Conservation (phyloP, 1,284 basidiomycete genomes). For the Bjerkandera adusta region DNA sequence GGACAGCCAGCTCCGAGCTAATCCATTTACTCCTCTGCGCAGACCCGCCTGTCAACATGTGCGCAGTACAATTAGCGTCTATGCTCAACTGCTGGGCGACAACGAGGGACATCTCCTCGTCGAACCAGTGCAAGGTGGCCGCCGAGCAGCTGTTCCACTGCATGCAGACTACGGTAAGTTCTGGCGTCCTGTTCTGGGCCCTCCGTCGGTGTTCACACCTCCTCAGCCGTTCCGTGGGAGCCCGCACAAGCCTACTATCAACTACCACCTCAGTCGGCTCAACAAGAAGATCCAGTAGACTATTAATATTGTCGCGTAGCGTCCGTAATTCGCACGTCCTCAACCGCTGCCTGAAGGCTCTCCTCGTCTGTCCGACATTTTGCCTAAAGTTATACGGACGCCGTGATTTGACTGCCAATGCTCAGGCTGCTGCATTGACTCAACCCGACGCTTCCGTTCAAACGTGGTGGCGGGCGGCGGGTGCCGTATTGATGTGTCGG, state of each 20-base stretch:
- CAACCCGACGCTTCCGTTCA: too few relatives aligned
- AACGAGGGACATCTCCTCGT: conserved; percentile 66
- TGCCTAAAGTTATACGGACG: too few relatives aligned
- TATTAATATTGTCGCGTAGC: too few relatives aligned
- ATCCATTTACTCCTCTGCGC: conserved; percentile 5
- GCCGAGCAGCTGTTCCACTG: conserved; percentile 77
- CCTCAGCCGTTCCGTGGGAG: conserved; percentile 62
- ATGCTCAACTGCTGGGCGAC: conserved; percentile 96
- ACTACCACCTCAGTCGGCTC: conserved; percentile 81
- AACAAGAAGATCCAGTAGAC: conserved; percentile 69
- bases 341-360: too few relatives aligned
- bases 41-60: conserved; percentile 59
- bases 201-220: conserved; percentile 1
- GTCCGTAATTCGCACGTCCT: too few relatives aligned
- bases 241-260: conserved; percentile 70
- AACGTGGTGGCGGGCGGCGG: too few relatives aligned
- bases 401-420: too few relatives aligned
- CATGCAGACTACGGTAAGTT: conserved; percentile 82
- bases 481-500: too few relatives aligned
- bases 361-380: too few relatives aligned
- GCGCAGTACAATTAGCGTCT: conserved; percentile 72
- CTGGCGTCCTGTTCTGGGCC: conserved; percentile 1
- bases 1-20: conserved; percentile 5
- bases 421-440: too few relatives aligned
- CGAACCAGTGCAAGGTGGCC: conserved; percentile 59